phyloP scores from a whole-genome alignment of 192 early-diverging fungal genomes.

The Coemansia sp. region DNA sequence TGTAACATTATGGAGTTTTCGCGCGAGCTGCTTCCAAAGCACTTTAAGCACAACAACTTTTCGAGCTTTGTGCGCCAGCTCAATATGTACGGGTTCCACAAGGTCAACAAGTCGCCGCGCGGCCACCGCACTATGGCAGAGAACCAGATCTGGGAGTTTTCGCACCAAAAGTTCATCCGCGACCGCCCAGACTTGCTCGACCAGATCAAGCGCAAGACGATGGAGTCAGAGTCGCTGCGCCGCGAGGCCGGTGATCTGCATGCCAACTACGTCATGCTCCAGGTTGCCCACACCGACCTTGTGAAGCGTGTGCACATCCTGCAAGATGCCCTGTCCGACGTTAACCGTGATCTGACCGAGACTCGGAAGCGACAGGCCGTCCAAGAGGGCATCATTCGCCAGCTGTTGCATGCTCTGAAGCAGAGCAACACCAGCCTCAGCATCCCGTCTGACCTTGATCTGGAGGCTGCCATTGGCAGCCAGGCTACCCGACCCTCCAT shows the following conservation, averaged over 20 bases:
- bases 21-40: constrained; percentile 81
- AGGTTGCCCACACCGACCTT: constrained; percentile 72
- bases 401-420: constrained; percentile 57
- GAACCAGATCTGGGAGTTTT: constrained; percentile 92
- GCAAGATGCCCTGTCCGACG: constrained; percentile 70
- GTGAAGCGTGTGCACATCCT: constrained; percentile 70
- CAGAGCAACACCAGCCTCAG: constrained; percentile 28
- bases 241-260: constrained; percentile 76
- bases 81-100: constrained; percentile 85
- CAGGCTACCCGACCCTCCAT: constrained; percentile 50
- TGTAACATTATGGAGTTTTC: constrained; percentile 90
- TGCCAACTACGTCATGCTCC: constrained; percentile 72
- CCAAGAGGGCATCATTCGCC: constrained; percentile 67
- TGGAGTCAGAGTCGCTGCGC: constrained; percentile 75
- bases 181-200: constrained; percentile 76
- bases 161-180: constrained; percentile 77
- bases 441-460: constrained; percentile 44
- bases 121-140: constrained; percentile 80
- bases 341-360: constrained; percentile 71
- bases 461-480: constrained; percentile 42
- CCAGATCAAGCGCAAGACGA: constrained; percentile 89
- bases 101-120: constrained; percentile 78
- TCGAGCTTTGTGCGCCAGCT: constrained; percentile 87
- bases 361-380: constrained; percentile 65
- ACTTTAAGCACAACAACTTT: constrained; percentile 93